phyloP scores from a whole-genome alignment of 306 rosid genomes.

The Rosa lucieae region DNA sequence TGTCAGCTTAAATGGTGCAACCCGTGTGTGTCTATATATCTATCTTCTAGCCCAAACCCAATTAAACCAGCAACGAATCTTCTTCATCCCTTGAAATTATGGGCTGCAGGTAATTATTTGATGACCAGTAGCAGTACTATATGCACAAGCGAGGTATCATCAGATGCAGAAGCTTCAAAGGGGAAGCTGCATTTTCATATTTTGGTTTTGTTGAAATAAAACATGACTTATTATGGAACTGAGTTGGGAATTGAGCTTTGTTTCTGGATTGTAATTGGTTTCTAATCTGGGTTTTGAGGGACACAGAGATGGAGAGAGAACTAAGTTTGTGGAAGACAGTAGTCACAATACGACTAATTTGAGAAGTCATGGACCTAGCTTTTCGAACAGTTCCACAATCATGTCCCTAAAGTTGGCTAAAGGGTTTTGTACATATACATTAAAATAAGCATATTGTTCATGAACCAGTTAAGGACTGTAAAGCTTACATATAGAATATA shows the following conservation, averaged over 20 bases:
- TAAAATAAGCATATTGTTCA: neutral
- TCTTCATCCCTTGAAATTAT: slow-evolving; percentile 1
- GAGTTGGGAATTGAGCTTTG: slow-evolving; percentile 11
- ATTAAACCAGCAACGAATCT: slow-evolving; percentile 11
- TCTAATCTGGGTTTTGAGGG: neutral
- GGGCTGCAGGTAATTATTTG: slow-evolving; percentile 8
- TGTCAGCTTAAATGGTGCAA: slow-evolving; percentile 29
- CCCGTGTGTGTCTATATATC: slow-evolving; percentile 4
- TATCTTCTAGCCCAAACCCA: slow-evolving; percentile 2
- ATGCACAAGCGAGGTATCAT: slow-evolving; percentile 3
- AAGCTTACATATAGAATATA: neutral
- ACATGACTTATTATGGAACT: neutral
- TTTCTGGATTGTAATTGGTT: neutral
- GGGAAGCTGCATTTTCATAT: slow-evolving; percentile 15
- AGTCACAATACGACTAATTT: neutral
- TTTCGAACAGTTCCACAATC: slow-evolving; percentile 10
- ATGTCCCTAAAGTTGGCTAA: slow-evolving; percentile 2
- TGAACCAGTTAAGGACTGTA: neutral
- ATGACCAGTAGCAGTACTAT: slow-evolving; percentile 6
- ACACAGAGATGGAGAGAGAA: neutral
- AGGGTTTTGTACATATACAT: neutral
- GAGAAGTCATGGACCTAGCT: slow-evolving; percentile 30
- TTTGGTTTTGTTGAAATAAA: neutral
- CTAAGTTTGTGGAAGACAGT: neutral
- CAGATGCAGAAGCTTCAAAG: neutral